Evolutionary conservation across 2,329 filamentous ascomycete genomes (phyloP), one percentile per base, ranked within the genome.

Genomic region (Epichloe typhina): DNA sequence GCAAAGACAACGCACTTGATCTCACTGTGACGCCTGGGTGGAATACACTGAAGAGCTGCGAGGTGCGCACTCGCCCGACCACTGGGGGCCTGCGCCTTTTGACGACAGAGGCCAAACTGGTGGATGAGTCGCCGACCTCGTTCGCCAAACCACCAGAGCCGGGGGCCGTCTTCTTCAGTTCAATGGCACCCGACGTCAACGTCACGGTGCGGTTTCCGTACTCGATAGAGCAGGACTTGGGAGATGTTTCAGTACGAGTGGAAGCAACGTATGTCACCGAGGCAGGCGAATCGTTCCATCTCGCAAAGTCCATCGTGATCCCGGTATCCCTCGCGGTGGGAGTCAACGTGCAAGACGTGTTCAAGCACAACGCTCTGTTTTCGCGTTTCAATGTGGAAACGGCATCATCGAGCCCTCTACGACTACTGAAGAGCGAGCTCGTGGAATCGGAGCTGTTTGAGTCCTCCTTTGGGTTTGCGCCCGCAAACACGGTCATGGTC

Each of bases 271-370:
- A 93, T 61, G 76, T 76, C 2, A 90, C 86, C 0, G 72, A 80
- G 0, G 69, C 78, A 2, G 85, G 83, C 3, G 72, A 70, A 7
- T 57, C 60, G 9, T 68, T 61, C 49, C 58, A 55, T 46, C 59
- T 69, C 47, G 64, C 66, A 39, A 70, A 68, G 46, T 58, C 60
- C 3, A 86, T 88, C 56, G 78, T 74, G 3, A 74, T 94, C 19
- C 77, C 83, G 3, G 84, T 93, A 2, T 77, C 85, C 1, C 72
- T 98, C 4, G 87, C 88, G 0, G 74, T 98, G 3, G 90, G 91
- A 3, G 93, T 98, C 55, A 97, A 97, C 57, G 93, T 98, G 5
- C 90, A 97, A 60, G 93, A 98, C 59, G 80, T 94, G 31, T 97
- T 97, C 72, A 95, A 95, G 63, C 81, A 88, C 55, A 71, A 82